phyloP scores from a whole-genome alignment of 2,329 filamentous ascomycete genomes.

The Fusarium nelsonii region DNA sequence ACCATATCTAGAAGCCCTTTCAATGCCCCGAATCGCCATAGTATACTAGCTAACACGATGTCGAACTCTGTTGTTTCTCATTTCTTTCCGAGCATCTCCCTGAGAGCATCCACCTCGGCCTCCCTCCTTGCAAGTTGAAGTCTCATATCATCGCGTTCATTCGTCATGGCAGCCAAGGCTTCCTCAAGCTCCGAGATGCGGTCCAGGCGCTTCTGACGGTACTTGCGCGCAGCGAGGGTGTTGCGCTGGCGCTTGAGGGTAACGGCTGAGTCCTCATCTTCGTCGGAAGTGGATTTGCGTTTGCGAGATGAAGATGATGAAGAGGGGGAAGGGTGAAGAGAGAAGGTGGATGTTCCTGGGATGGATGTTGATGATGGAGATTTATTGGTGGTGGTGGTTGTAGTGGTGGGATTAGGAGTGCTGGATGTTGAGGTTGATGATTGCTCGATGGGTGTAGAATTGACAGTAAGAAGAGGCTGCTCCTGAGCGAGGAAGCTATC shows the following conservation, averaged over 20 bases:
- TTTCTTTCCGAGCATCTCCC: conserved; percentile 60
- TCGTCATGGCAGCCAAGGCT: conserved; percentile 68
- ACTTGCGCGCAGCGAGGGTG: conserved; percentile 77
- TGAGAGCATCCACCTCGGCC: conserved; percentile 72
- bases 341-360: conserved; percentile 44
- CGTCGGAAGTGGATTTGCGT: conserved; percentile 43
- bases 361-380: conserved; percentile 36
- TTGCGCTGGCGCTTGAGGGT: conserved; percentile 73
- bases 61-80: conserved; percentile 5
- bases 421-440: conserved; percentile 12
- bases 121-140: conserved; percentile 73
- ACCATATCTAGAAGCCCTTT: conserved; percentile 25
- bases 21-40: conserved; percentile 28
- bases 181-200: conserved; percentile 72
- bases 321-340: conserved; percentile 37
- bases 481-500: conserved; percentile 38
- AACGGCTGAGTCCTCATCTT: conserved; percentile 45
- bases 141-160: conserved; percentile 73
- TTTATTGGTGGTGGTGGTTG: conserved; percentile 26
- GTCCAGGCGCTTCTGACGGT: conserved; percentile 77
- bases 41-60: not conserved
- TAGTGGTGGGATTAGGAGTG: conserved; percentile 14
- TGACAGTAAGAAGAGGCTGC: conserved; percentile 28
- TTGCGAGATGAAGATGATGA: conserved; percentile 39
- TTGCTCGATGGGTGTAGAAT: conserved; percentile 30